phyloP scores from a whole-genome alignment of 148 eudicot species.

The Cornus florida region DNA sequence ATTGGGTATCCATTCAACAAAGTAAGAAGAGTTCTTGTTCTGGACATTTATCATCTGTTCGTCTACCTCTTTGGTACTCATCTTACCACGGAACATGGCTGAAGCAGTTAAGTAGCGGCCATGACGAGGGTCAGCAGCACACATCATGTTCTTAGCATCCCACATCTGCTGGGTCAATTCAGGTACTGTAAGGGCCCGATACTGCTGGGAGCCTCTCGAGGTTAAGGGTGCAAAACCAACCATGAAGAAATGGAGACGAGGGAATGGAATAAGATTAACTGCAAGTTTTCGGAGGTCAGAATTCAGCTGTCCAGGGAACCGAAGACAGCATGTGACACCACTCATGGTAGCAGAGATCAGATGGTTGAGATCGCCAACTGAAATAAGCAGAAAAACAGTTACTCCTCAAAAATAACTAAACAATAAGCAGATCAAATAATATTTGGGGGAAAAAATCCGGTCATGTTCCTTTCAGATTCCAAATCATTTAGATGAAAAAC shows the following conservation, averaged over 20 bases:
- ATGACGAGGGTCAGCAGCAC: slow-evolving; percentile 52
- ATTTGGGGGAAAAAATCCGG: not conserved
- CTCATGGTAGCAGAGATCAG: slow-evolving; percentile 51
- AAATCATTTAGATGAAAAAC: not conserved
- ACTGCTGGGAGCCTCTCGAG: slow-evolving; percentile 56
- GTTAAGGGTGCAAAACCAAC: slow-evolving; percentile 54
- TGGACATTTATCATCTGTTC: slow-evolving; percentile 57
- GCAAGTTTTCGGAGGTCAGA: slow-evolving; percentile 51
- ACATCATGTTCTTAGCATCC: slow-evolving; percentile 65
- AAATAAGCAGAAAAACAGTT: not conserved
- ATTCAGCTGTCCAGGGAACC: slow-evolving; percentile 53
- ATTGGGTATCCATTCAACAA: slow-evolving; percentile 56
- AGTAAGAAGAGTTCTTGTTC: slow-evolving; percentile 57
- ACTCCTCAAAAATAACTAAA: too few species aligned
- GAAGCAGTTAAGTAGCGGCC: slow-evolving; percentile 53
- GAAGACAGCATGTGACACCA: slow-evolving; percentile 47
- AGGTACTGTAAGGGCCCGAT: slow-evolving; percentile 45
- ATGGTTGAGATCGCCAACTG: slow-evolving; percentile 56
- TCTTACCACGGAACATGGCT: slow-evolving; percentile 53
- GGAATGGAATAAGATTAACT: slow-evolving; percentile 52
- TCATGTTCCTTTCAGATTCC: not conserved
- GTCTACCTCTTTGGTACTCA: slow-evolving; percentile 57
- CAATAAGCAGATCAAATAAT: too few species aligned
- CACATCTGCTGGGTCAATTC: slow-evolving; percentile 61
- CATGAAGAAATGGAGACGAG: slow-evolving; percentile 58